Conservation (phyloP, 169 alveolate genomes). For the Toxoplasma gondii region DNA sequence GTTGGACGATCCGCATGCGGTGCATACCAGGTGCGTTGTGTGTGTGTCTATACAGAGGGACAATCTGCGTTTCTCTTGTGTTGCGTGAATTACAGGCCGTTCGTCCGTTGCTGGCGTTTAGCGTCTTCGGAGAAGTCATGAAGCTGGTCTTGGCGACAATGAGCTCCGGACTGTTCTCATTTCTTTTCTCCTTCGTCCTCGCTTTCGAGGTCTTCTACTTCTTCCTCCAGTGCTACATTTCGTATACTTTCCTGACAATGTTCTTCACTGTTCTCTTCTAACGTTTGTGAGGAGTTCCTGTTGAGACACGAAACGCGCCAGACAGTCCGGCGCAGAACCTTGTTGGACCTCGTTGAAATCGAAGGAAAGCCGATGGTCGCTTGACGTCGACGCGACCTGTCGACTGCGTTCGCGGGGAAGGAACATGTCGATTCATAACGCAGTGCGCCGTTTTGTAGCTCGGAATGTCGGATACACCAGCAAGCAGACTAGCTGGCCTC, state of each 20-base stretch:
- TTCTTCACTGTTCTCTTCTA: constrained; percentile 88
- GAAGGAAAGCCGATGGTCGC: too few relatives aligned
- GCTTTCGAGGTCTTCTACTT: constrained; percentile 89
- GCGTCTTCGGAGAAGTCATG: constrained; percentile 89
- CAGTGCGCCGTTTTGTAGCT: too few relatives aligned
- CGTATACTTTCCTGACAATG: constrained; percentile 89
- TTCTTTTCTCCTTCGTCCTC: constrained; percentile 85
- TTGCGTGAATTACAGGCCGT: constrained; percentile 76
- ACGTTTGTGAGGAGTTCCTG: not conserved
- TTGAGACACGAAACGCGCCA: too few relatives aligned
- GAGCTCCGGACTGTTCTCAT: constrained; percentile 85
- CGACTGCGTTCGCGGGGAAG: too few relatives aligned
- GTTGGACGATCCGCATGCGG: not conserved
- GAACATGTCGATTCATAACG: too few relatives aligned
- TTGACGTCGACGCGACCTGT: too few relatives aligned
- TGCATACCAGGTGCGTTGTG: not conserved
- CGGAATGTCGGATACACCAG: too few relatives aligned
- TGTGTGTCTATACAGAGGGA: not conserved
- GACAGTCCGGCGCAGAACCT: too few relatives aligned
- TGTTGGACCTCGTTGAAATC: too few relatives aligned
- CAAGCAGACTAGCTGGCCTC: too few relatives aligned
- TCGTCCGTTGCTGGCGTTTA: constrained; percentile 88
- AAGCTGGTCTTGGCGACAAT: constrained; percentile 84
- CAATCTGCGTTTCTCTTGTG: not conserved
- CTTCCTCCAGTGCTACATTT: constrained; percentile 87